Percentiles rank a stretch among this genome's conserved stretches.
phyloP scores from a whole-genome alignment of 2,329 filamentous ascomycete genomes.

The Chaetomiaceae sp. region DNA sequence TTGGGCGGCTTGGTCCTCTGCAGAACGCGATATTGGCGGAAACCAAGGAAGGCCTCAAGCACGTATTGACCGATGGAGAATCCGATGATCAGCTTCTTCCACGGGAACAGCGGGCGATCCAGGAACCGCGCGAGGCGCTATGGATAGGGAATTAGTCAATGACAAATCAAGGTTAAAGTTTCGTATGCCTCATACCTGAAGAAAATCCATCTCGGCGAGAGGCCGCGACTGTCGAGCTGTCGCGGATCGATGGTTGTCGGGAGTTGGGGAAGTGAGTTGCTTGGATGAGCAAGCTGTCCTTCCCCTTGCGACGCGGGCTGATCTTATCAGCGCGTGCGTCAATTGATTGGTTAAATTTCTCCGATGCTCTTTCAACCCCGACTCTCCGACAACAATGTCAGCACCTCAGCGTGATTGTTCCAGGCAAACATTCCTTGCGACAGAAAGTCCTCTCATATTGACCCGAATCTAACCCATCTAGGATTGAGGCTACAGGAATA shows the following conservation, averaged over 20 bases:
- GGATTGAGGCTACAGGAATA: too few species aligned
- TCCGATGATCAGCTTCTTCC: slow-evolving; percentile 93
- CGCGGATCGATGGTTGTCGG: slow-evolving; percentile 16
- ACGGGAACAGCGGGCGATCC: slow-evolving; percentile 89
- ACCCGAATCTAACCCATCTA: too few species aligned
- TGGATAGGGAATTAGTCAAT: slow-evolving; percentile 16
- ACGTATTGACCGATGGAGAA: slow-evolving; percentile 90
- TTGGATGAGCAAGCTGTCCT: slow-evolving; percentile 26
- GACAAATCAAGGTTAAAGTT: slow-evolving; percentile 19
- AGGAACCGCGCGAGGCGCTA: slow-evolving; percentile 77
- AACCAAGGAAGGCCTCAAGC: slow-evolving; percentile 82
- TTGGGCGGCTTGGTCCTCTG: slow-evolving; percentile 75
- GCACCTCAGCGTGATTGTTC: too few species aligned
- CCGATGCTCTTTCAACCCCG: neutral
- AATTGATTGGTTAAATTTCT: slow-evolving; percentile 17
- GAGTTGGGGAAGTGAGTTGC: slow-evolving; percentile 11
- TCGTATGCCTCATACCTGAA: slow-evolving; percentile 35
- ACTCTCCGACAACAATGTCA: too few species aligned
- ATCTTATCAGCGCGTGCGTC: neutral
- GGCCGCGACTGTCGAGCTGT: slow-evolving; percentile 18
- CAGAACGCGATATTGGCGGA: slow-evolving; percentile 85
- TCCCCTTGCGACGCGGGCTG: neutral
- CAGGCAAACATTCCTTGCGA: neutral
- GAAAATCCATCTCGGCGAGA: slow-evolving; percentile 41
- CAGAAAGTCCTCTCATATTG: too few species aligned